These are phyloP conservation scores for Bipolaris zeicola DNA, from an alignment of 2,329 filamentous ascomycete species.

Conservation along the genomic window DNA sequence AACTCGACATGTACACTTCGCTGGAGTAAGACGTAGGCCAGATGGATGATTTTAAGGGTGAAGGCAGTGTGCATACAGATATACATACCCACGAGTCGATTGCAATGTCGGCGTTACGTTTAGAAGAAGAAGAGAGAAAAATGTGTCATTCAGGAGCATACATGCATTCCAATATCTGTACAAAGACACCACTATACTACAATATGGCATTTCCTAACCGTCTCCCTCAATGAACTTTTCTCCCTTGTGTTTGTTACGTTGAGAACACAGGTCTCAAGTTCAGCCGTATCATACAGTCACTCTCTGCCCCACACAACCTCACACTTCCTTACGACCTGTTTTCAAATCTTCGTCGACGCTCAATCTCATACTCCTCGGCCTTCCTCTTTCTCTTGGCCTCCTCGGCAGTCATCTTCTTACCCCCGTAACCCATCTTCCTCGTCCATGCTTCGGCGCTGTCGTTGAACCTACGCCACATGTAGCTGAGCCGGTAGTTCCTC, in stretches of 20 bases:
- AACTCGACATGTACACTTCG: slow-evolving; percentile 69
- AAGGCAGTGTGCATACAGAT: neutral
- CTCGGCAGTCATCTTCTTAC: slow-evolving; percentile 22
- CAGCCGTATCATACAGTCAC: slow-evolving; percentile 32
- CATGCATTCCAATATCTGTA: slow-evolving; percentile 24
- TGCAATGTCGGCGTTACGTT: neutral
- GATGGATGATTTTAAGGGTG: neutral
- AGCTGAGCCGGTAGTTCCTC: slow-evolving; percentile 32
- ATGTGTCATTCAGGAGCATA: slow-evolving; percentile 8
- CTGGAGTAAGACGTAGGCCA: slow-evolving; percentile 60
- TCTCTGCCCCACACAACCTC: neutral
- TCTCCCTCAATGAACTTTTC: neutral
- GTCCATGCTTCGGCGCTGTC: slow-evolving; percentile 16
- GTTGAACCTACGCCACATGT: slow-evolving; percentile 24
- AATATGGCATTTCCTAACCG: neutral
- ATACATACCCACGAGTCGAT: neutral
- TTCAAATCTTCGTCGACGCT: slow-evolving; percentile 36
- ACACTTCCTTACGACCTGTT: slow-evolving; percentile 28
- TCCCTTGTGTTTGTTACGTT: slow-evolving; percentile 10
- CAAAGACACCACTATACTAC: slow-evolving; percentile 10
- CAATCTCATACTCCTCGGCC: slow-evolving; percentile 36
- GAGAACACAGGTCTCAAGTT: slow-evolving; percentile 20
- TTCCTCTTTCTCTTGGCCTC: slow-evolving; percentile 36
- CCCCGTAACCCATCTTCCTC: slow-evolving; percentile 25
- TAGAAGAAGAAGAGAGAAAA: too few species aligned